A percentile compares a stretch with the other conserved stretches of the same genome.
phyloP scores from a whole-genome alignment of 2,329 filamentous ascomycete species.

The Monilinia fructigena region DNA sequence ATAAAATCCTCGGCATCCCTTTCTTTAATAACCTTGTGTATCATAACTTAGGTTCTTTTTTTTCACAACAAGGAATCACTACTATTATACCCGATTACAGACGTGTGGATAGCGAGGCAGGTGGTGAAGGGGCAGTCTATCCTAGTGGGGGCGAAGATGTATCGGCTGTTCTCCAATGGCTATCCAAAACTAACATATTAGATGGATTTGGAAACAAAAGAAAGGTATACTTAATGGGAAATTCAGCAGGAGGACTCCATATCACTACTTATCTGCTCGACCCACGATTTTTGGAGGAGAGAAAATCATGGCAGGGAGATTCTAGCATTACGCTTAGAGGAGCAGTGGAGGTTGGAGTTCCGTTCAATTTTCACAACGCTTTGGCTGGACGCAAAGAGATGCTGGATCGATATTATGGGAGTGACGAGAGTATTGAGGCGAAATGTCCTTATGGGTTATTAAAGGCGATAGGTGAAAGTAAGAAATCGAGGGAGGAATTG shows the following conservation, averaged over 20 bases:
- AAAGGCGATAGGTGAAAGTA: conserved; percentile 26
- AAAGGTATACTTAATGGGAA: conserved; percentile 37
- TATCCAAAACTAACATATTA: conserved; percentile 32
- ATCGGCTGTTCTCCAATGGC: conserved; percentile 21
- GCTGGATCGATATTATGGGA: conserved; percentile 33
- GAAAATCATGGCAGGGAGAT: conserved; percentile 24
- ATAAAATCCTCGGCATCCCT: conserved; percentile 29
- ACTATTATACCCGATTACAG: conserved; percentile 37
- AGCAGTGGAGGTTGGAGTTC: conserved; percentile 31
- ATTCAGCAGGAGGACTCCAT: conserved; percentile 40
- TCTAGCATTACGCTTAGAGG: conserved; percentile 31
- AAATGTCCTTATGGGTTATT: conserved; percentile 33
- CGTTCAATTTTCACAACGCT: conserved; percentile 31
- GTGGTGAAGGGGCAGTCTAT: conserved; percentile 35
- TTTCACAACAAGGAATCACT: conserved; percentile 33
- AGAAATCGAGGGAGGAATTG: conserved; percentile 29
- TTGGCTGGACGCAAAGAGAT: conserved; percentile 23
- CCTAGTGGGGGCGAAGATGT: conserved; percentile 39
- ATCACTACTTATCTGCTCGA: conserved; percentile 36
- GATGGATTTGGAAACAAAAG: conserved; percentile 23
- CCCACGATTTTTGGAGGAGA: conserved; percentile 29
- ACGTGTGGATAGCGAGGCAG: conserved; percentile 31
- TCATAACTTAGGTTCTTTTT: conserved; percentile 38
- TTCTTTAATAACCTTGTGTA: conserved; percentile 34
- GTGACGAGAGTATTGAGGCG: conserved; percentile 19